Percentiles rank a stretch among this genome's conserved stretches.
Evolutionary conservation across 2,329 filamentous ascomycete genomes (phyloP).

Genomic region (Verticillium longisporum): DNA sequence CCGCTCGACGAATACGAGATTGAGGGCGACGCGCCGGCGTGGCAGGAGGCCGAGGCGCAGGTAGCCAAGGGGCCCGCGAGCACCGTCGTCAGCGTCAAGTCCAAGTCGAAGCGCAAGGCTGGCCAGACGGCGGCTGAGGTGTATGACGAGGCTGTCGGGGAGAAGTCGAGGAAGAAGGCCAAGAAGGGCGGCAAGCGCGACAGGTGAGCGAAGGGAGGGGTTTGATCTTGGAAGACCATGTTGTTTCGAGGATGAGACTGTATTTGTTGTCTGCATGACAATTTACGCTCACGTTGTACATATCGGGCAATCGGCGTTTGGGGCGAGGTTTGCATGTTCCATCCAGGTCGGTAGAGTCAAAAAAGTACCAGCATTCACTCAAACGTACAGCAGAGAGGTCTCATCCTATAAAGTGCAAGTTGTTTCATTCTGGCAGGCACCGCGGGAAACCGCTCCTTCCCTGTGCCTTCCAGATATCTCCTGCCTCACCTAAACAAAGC

Average conservation of each 20-base stretch:
- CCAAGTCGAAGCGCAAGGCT: conserved; percentile 72
- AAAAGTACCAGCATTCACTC: background rate
- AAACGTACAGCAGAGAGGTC: background rate
- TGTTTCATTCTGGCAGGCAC: background rate
- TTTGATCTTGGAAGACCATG: background rate
- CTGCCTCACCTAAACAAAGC: background rate
- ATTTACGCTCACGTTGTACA: background rate
- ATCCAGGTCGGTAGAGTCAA: background rate
- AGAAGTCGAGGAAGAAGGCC: conserved; percentile 50
- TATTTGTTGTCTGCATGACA: background rate
- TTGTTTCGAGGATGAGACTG: background rate
- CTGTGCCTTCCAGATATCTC: background rate
- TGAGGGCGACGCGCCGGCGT: conserved; percentile 53
- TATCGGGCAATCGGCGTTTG: background rate
- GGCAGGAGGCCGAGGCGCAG: conserved; percentile 70
- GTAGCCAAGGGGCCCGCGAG: conserved; percentile 53
- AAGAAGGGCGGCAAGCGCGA: conserved; percentile 3
- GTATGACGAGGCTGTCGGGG: conserved; percentile 53
- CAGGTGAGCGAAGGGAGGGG: background rate
- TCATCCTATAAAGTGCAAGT: background rate
- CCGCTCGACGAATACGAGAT: conserved; percentile 76
- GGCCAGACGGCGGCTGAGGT: conserved; percentile 51
- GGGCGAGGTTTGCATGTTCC: background rate
- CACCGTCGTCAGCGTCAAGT: conserved; percentile 74
- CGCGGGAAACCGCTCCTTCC: background rate